Evolutionary conservation across 371 early-diverging fungal genomes (phyloP).

Genomic region (Syncephalis fuscata): DNA sequence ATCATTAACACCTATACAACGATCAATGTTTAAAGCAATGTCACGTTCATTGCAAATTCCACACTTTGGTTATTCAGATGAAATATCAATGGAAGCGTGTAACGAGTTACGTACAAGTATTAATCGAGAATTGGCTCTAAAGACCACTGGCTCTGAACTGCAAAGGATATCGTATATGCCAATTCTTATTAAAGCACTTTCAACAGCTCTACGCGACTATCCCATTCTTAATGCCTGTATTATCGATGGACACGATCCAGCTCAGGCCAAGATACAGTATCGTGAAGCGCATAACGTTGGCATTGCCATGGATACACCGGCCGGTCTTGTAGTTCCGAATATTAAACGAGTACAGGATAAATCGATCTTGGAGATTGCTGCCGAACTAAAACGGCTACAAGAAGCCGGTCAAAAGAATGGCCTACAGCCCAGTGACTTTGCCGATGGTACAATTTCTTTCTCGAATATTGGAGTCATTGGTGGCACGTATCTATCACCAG

Average conservation of each 20-base stretch:
- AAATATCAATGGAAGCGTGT: slow-evolving; percentile 57
- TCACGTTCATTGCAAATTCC: slow-evolving; percentile 82
- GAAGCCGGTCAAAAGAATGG: slow-evolving; percentile 46
- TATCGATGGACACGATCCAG: slow-evolving; percentile 20
- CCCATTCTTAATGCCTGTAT: slow-evolving; percentile 82
- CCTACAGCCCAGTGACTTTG: slow-evolving; percentile 49
- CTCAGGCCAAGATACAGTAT: slow-evolving; percentile 42
- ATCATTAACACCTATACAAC: slow-evolving; percentile 67
- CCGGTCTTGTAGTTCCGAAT: slow-evolving; percentile 87
- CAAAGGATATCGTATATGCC: slow-evolving; percentile 86
- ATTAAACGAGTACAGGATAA: slow-evolving; percentile 79
- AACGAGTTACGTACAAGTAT: slow-evolving; percentile 28
- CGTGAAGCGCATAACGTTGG: slow-evolving; percentile 79
- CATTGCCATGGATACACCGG: slow-evolving; percentile 92
- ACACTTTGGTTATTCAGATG: slow-evolving; percentile 89
- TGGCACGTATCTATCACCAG: slow-evolving; percentile 81
- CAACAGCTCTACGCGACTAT: slow-evolving; percentile 61
- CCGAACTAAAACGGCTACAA: slow-evolving; percentile 63
- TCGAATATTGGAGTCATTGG: slow-evolving; percentile 93
- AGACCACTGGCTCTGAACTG: too few species aligned
- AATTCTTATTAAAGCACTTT: slow-evolving; percentile 85
- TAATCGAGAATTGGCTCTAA: too few species aligned
- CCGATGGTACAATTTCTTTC: slow-evolving; percentile 78
- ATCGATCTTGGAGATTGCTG: slow-evolving; percentile 83
- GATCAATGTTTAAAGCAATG: slow-evolving; percentile 95